These are phyloP conservation scores for Nakazawaea ishiwadae DNA, from an alignment of 805 yeast species.

Conservation along the genomic window DNA sequence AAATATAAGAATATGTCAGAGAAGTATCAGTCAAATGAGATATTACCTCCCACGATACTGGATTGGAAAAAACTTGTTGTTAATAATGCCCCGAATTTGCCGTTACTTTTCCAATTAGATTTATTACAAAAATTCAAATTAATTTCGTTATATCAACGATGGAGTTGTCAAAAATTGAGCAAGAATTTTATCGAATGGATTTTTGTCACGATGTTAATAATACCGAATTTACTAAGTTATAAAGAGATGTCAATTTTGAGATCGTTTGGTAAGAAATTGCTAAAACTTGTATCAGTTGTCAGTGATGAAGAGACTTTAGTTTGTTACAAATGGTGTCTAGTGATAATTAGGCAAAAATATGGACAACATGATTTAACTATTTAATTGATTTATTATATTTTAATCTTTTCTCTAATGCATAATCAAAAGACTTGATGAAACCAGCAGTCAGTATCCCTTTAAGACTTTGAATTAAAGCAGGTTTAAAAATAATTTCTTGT, in stretches of 20 bases:
- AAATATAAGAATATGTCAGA: no score
- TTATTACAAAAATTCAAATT: conserved; percentile 31
- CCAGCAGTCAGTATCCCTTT: conserved; percentile 93
- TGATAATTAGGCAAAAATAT: conserved; percentile 18
- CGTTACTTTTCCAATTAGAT: conserved; percentile 28
- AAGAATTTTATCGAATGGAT: conserved; percentile 33
- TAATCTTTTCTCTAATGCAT: conserved; percentile 67
- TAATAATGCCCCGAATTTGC: conserved; percentile 27
- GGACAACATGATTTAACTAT: conserved; percentile 17
- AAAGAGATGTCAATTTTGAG: conserved; percentile 37
- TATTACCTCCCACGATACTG: conserved; percentile 15
- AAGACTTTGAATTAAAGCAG: conserved; percentile 71
- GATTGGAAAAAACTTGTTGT: conserved; percentile 39
- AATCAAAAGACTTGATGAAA: conserved; percentile 56
- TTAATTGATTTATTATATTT: conserved; percentile 22
- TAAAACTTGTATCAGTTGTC: conserved; percentile 12
- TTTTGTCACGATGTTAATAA: conserved; percentile 30
- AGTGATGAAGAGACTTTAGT: conserved; percentile 1
- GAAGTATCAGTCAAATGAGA: not conserved
- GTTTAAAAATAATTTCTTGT: conserved; percentile 52
- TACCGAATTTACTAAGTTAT: conserved; percentile 32
- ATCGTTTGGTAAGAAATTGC: conserved; percentile 33
- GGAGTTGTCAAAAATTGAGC: conserved; percentile 32
- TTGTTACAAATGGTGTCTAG: conserved; percentile 11
- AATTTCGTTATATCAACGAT: conserved; percentile 35